Base-by-base conservation (phyloP, 306 rosid species). In the Senna siamea region DNA sequence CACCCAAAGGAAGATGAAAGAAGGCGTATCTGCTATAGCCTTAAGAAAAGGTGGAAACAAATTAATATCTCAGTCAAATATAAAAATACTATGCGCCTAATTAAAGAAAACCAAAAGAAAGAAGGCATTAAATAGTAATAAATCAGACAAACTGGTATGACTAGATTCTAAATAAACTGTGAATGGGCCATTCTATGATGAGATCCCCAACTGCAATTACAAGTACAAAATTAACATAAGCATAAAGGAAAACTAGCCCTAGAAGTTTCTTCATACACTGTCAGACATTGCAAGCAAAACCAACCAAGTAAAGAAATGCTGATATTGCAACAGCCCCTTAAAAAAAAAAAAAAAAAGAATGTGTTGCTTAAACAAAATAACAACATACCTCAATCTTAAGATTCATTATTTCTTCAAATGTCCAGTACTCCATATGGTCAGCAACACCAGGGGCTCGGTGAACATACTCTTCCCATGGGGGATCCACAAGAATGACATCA, bases 371-470 rank as follows among this genome's bases (percentile, higher is more conserved):
- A 72, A n/a, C 58, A 61, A 61, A 69, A 68, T 47, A 20, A 73
- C 23, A 67, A 52, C 72, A 76, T 84, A 95, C 99, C 97, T 95
- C 99, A 67, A 95, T 90, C 83, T 95, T 95, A 61, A 95, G 97
- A 82, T 88, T 92, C 98, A 95, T 90, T 80, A 95, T 95, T 87
- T 95, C 98, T 86, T 95, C 99, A 60, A 92, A 95, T 62, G 98
- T 92, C 99, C 99, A 95, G 78, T 87, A 92, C 83, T 92, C 98
- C 76, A 86, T 88, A 77, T 92, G 98, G 78, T 95, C 99, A 83
- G 99, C 97, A 38, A 92, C 99, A 68, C 99, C 99, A 79, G 99
- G 99, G 73, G 99, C 99, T 2, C 99, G 97, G 82, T 95, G 99
- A 64, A 87, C 97, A 70, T 95, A 95, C 78, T 95, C 99, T 86